Percentiles rank a stretch among this genome's conserved stretches.
Evolutionary conservation across 257 asterid genomes (phyloP).

Genomic region (Leptodermis oblonga): DNA sequence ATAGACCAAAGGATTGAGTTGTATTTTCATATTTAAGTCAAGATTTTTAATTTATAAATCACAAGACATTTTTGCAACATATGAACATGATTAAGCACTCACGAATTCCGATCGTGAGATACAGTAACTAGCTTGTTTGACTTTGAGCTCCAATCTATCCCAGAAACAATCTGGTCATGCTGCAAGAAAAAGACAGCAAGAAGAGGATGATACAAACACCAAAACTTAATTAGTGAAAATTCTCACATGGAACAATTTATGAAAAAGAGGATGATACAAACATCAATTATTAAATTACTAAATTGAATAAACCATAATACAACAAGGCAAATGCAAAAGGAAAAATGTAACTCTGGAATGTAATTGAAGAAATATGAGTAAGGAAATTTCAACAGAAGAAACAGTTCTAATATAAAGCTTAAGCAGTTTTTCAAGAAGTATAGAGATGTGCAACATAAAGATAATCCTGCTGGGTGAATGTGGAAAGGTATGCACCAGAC

Average conservation of each 20-base stretch:
- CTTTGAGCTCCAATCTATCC: constrained; percentile 81
- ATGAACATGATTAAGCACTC: constrained; percentile 38
- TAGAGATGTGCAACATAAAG: neutral
- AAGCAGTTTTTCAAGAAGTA: neutral
- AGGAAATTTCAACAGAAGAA: neutral
- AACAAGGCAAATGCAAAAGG: neutral
- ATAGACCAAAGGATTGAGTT: neutral
- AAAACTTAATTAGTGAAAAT: constrained; percentile 4
- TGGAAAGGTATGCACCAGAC: neutral
- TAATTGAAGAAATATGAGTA: neutral
- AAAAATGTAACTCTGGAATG: neutral
- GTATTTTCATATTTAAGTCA: neutral
- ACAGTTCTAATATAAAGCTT: neutral
- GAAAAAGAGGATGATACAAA: constrained; percentile 1
- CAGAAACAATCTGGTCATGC: constrained; percentile 99
- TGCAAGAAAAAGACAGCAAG: constrained; percentile 34
- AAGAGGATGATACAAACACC: neutral
- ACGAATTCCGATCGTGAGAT: constrained; percentile 99
- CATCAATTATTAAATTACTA: neutral
- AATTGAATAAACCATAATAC: neutral
- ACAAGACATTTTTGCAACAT: neutral
- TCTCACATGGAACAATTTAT: neutral
- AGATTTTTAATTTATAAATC: neutral
- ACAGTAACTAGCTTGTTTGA: constrained; percentile 90
- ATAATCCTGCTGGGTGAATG: neutral